phyloP scores from a whole-genome alignment of 2,329 filamentous ascomycete species.

The Trichoderma atroviride region DNA sequence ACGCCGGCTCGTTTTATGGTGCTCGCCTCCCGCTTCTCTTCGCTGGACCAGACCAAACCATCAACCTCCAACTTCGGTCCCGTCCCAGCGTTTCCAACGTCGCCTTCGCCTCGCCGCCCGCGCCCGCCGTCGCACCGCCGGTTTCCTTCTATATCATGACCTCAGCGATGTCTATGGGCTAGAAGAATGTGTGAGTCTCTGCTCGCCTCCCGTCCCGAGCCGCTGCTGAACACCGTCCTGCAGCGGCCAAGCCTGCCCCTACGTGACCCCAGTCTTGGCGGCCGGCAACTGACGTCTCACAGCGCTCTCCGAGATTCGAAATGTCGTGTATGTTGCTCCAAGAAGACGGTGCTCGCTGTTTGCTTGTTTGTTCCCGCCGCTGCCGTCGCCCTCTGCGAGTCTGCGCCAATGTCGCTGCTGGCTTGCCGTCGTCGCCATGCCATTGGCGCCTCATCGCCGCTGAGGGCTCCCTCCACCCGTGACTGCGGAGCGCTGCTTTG shows the following conservation, averaged over 20 bases:
- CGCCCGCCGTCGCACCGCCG: constrained; percentile 35
- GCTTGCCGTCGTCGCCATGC: not conserved
- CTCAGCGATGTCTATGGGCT: constrained; percentile 42
- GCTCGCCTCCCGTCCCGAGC: constrained; percentile 17
- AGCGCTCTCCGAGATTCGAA: constrained; percentile 55
- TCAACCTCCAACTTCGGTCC: not conserved
- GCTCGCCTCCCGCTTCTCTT: not conserved
- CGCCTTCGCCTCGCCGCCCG: not conserved
- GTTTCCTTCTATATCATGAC: constrained; percentile 41
- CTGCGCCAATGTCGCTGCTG: not conserved
- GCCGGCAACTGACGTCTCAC: constrained; percentile 41
- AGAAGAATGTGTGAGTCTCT: constrained; percentile 48
- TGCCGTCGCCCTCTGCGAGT: not conserved
- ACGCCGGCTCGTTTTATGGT: constrained; percentile 18
- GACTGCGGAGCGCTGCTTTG: not conserved
- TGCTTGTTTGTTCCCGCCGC: not conserved
- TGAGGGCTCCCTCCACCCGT: not conserved
- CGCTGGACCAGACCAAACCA: not conserved
- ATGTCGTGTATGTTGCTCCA: constrained; percentile 48
- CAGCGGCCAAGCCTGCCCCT: constrained; percentile 28
- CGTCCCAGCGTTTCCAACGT: not conserved
- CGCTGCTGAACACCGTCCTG: constrained; percentile 14
- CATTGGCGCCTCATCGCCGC: not conserved
- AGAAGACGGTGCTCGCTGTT: not conserved
- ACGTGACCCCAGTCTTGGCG: constrained; percentile 30